These are phyloP conservation scores for Phyllosticta citribraziliensis DNA, from an alignment of 2,329 filamentous ascomycete species.

Conservation along the genomic window DNA sequence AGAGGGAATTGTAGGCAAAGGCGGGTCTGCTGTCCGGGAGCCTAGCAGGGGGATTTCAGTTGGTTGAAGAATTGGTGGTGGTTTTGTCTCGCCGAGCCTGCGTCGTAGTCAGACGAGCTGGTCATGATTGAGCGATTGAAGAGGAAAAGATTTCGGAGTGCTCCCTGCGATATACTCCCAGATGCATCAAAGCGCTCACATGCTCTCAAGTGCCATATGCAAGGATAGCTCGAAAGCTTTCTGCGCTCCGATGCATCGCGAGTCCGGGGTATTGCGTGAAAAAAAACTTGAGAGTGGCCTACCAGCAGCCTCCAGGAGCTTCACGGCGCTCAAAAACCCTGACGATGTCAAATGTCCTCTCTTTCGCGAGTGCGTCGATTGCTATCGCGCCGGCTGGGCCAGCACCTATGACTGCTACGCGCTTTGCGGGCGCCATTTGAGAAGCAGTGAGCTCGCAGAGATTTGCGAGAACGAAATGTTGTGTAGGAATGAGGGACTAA, in stretches of 20 bases:
- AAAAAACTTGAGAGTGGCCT: background rate
- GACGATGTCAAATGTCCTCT: constrained; percentile 49
- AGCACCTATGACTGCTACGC: constrained; percentile 51
- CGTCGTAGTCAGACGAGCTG: background rate
- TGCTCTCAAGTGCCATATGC: too few species aligned
- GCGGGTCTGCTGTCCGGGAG: constrained; percentile 40
- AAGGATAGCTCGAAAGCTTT: too few species aligned
- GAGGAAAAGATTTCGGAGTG: background rate
- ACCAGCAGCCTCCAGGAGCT: constrained; percentile 53
- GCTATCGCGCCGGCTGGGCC: constrained; percentile 52
- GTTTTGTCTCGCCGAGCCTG: constrained; percentile 18
- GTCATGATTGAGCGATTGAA: background rate
- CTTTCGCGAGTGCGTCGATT: constrained; percentile 50
- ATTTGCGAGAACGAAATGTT: background rate
- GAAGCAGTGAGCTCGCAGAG: background rate
- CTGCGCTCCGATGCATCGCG: background rate
- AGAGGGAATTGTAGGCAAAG: constrained; percentile 36
- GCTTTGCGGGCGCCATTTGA: background rate
- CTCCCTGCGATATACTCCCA: too few species aligned
- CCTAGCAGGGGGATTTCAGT: constrained; percentile 39
- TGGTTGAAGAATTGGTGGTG: constrained; percentile 27
- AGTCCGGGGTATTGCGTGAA: background rate
- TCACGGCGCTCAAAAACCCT: constrained; percentile 54
- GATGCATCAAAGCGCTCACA: background rate
- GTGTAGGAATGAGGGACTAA: background rate